Conservation (phyloP, 257 asterid species). For the Fraxinus excelsior region DNA sequence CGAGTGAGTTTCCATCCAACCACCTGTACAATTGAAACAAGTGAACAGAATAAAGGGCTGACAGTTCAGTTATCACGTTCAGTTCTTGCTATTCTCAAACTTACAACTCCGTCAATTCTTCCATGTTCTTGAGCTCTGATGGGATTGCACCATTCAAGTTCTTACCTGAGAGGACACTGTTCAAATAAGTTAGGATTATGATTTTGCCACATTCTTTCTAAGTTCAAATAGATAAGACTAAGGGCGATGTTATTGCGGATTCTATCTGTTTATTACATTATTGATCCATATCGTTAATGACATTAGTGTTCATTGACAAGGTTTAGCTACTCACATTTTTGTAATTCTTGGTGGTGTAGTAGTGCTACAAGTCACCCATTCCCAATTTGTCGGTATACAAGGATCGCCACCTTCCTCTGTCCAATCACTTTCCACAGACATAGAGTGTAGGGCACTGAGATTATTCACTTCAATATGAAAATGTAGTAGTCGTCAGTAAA, state of each 20-base stretch:
- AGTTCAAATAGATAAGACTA: background rate
- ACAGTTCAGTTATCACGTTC: slow-evolving; percentile 16
- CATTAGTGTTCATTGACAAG: background rate
- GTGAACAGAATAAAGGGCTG: background rate
- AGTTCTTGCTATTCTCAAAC: slow-evolving; percentile 25
- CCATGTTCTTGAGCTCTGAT: slow-evolving; percentile 68
- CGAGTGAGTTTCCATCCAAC: slow-evolving; percentile 73
- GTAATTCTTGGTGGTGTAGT: slow-evolving; percentile 74
- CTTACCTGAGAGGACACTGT: slow-evolving; percentile 79
- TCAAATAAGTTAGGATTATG: slow-evolving; percentile 25
- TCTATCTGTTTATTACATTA: background rate
- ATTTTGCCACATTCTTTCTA: background rate
- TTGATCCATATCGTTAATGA: too few relatives aligned
- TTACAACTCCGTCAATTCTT: slow-evolving; percentile 81
- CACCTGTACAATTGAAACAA: slow-evolving; percentile 51
- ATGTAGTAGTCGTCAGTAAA: slow-evolving; percentile 30
- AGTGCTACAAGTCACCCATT: slow-evolving; percentile 82
- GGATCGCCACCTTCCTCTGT: slow-evolving; percentile 76
- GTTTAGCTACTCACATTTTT: slow-evolving; percentile 64
- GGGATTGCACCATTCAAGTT: slow-evolving; percentile 75
- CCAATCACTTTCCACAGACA: slow-evolving; percentile 54
- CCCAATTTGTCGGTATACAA: slow-evolving; percentile 81
- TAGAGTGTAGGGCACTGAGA: slow-evolving; percentile 53
- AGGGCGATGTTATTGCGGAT: background rate
- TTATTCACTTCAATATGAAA: slow-evolving; percentile 51